Evolutionary conservation across 2,329 filamentous ascomycete genomes (phyloP).

Genomic region (Talaromyces pinophilus): DNA sequence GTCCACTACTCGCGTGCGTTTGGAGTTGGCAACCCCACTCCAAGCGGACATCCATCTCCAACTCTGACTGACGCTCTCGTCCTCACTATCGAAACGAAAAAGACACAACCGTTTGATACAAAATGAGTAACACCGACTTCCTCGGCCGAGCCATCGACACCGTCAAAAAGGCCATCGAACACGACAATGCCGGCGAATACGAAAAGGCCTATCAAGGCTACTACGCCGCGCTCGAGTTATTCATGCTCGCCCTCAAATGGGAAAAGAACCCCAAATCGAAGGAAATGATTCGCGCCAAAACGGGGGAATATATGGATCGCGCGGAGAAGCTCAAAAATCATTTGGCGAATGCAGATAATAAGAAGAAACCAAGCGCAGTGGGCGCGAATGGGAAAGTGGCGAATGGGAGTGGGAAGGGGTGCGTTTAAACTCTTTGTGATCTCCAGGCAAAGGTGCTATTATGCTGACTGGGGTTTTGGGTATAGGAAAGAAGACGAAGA

Average conservation of each 20-base stretch:
- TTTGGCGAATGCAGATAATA: constrained; percentile 63
- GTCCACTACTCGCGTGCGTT: constrained; percentile 2
- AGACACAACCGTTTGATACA: constrained; percentile 30
- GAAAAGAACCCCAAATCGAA: constrained; percentile 98
- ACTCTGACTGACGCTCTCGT: background rate
- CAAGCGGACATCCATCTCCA: constrained; percentile 11
- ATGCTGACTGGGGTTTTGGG: constrained; percentile 8
- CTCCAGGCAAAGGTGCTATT: background rate
- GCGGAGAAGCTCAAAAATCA: constrained; percentile 97
- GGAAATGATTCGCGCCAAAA: constrained; percentile 95
- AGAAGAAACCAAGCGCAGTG: constrained; percentile 55
- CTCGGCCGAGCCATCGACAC: constrained; percentile 93
- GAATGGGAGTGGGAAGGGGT: constrained; percentile 57
- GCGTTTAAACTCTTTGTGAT: constrained; percentile 29
- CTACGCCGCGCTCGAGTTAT: constrained; percentile 93
- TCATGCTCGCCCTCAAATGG: constrained; percentile 99
- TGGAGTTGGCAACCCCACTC: constrained; percentile 23
- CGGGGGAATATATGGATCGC: constrained; percentile 95
- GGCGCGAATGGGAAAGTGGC: constrained; percentile 55
- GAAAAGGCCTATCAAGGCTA: constrained; percentile 96
- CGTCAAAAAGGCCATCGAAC: constrained; percentile 96
- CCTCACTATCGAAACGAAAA: background rate
- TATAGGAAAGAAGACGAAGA: constrained; percentile 59
- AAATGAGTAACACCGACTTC: constrained; percentile 96
- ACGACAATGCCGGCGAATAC: constrained; percentile 93